Conservation (phyloP, 495 filamentous ascomycete genomes). For the Haplographium delicatum region DNA sequence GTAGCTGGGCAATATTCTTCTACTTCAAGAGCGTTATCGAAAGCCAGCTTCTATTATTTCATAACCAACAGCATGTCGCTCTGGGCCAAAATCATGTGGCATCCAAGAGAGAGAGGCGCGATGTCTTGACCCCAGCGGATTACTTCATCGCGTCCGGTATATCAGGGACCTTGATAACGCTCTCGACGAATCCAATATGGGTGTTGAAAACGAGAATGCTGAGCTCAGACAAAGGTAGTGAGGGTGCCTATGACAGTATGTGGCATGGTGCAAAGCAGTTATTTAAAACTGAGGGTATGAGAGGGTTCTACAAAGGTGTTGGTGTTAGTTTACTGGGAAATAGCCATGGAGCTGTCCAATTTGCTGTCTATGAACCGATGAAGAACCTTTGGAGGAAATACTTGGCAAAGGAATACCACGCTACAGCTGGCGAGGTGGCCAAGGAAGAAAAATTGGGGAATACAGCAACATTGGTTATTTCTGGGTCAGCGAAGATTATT, state of each 20-base stretch:
- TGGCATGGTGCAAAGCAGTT: slow-evolving; percentile 60
- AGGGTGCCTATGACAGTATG: slow-evolving; percentile 79
- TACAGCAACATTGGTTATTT: slow-evolving; percentile 70
- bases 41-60: slow-evolving; percentile 20
- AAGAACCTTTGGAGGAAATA: slow-evolving; percentile 50
- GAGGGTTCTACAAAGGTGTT: slow-evolving; percentile 89
- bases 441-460: slow-evolving; percentile 52
- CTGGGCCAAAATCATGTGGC: not conserved
- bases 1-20: slow-evolving; percentile 92
- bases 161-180: slow-evolving; percentile 68
- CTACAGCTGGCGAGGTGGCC: not conserved
- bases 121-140: slow-evolving; percentile 52
- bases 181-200: slow-evolving; percentile 95
- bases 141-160: slow-evolving; percentile 77
- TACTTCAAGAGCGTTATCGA: slow-evolving; percentile 50
- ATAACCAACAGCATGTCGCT: not conserved
- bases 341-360: slow-evolving; percentile 89
- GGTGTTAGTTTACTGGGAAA: slow-evolving; percentile 85
- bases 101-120: not conserved
- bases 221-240: slow-evolving; percentile 63
- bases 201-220: slow-evolving; percentile 98
- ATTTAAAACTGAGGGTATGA: slow-evolving; percentile 59
- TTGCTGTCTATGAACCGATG: slow-evolving; percentile 88
- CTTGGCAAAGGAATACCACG: slow-evolving; percentile 13
- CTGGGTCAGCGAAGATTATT: slow-evolving; percentile 77